phyloP scores from a whole-genome alignment of 371 early-diverging fungal genomes.

The Apophysomyces sp. region DNA sequence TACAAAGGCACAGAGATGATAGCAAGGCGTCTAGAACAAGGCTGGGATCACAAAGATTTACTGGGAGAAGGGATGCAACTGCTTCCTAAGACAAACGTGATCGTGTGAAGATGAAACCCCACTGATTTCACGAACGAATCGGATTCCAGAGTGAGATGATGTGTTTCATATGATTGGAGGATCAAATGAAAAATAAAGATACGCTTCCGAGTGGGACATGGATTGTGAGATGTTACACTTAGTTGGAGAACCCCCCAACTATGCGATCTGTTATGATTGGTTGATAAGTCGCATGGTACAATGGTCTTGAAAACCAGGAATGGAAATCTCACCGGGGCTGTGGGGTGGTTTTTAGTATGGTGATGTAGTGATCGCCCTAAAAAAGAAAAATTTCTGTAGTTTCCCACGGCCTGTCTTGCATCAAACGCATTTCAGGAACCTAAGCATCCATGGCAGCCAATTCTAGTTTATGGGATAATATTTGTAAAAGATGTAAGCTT shows the following conservation, averaged over 20 bases:
- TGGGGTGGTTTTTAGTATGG: not conserved
- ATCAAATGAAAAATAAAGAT: not conserved
- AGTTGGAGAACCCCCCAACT: not conserved
- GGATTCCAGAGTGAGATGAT: not conserved
- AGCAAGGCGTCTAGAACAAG: not conserved
- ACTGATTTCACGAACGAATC: not conserved
- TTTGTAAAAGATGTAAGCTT: too few relatives aligned
- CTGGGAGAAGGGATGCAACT: not conserved
- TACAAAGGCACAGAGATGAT: not conserved
- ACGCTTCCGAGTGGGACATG: not conserved
- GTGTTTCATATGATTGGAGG: not conserved
- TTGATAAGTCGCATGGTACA: not conserved
- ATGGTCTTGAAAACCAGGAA: not conserved
- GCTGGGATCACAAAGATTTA: not conserved
- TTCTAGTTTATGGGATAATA: too few relatives aligned
- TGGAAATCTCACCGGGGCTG: not conserved
- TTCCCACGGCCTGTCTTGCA: not conserved
- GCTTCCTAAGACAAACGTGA: not conserved
- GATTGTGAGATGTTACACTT: not conserved
- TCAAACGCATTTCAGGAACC: not conserved
- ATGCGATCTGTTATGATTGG: not conserved
- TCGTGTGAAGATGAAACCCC: not conserved
- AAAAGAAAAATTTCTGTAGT: not conserved
- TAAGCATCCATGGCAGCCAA: too few relatives aligned
- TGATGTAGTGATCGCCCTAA: not conserved